Base-by-base conservation (phyloP, 2,329 filamentous ascomycete species). In the Scleromitrula shiraiana region DNA sequence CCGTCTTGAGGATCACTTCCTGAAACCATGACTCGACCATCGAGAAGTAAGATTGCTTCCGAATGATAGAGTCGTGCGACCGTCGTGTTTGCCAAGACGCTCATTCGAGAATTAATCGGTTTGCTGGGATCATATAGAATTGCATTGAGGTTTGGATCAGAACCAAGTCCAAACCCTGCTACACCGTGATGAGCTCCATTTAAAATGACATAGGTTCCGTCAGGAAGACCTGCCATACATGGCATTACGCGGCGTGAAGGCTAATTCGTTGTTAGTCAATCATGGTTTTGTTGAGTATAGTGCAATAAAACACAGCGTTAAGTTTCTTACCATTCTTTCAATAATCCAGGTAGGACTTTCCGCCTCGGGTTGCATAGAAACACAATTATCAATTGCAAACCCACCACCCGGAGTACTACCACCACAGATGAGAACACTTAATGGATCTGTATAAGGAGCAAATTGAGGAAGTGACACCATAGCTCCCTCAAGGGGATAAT, bases 51-150 rank as follows among this genome's bases (percentile, higher is more conserved):
- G 27, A 81, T 74, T 26, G 77, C 75, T 60, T 83, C 80, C 20
- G 76, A 81, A 63, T 83, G 80, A 59, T 83, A 83, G 51, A 84
- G 64, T 29, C 80, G 77, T 2, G 76, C 74, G 26, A 84, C 73
- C 2, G 76, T 80, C 2, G 78, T 82, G 58, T 80, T 82, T 51
- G 77, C 77, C 72, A 82, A 77, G 58, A 82, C 65, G 6, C 72
- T 80, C 61, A 83, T 77, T 48, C 80, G 77, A 36, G 68, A 63
- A 42, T 76, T 70, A 4, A 75, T 57, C 0, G 77, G 74, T 62
- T 76, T 72, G 39, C 59, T 59, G 0, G 80, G 77, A 55, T 83
- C 75, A 61, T 83, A 83, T 29, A 82, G 67, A 12, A 83, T 65
- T 0, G 80, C 78, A 57, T 80, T 80, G 37, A 75, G 65, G 61